A percentile compares a stretch with the other conserved stretches of the same genome.
Evolutionary conservation across 257 asterid genomes (phyloP).

Genomic region (Leptodermis oblonga): DNA sequence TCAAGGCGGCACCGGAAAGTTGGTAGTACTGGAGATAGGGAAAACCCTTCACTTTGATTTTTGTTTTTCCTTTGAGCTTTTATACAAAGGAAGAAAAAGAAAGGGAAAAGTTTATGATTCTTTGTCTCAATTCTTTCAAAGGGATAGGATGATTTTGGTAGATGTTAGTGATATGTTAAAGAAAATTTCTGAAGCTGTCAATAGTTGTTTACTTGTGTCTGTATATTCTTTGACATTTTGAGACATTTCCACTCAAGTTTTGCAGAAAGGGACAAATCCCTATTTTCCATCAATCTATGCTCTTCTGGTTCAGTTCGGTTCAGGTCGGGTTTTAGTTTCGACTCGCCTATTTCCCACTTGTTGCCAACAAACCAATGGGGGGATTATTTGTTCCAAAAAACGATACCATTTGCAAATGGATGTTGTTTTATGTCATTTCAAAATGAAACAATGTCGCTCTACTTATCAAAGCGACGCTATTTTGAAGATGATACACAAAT

Average conservation of each 20-base stretch:
- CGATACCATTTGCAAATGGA: too few relatives aligned
- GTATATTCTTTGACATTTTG: constrained; percentile 17
- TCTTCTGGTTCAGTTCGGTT: too few relatives aligned
- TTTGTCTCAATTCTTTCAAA: constrained; percentile 12
- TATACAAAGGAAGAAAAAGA: constrained; percentile 2
- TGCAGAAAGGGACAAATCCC: not conserved
- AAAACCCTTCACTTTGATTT: constrained; percentile 13
- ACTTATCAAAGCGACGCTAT: too few relatives aligned
- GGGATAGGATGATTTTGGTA: constrained; percentile 26
- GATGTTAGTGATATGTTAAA: constrained; percentile 11
- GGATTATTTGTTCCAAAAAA: too few relatives aligned
- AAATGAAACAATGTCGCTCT: too few relatives aligned
- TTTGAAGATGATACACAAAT: too few relatives aligned
- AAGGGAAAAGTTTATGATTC: constrained; percentile 5
- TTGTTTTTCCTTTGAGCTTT: constrained; percentile 2
- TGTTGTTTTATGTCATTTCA: too few relatives aligned
- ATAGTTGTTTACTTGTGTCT: not conserved
- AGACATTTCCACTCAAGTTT: not conserved
- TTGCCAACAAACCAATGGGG: too few relatives aligned
- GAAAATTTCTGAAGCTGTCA: not conserved
- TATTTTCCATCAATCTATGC: not conserved
- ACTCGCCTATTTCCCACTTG: too few relatives aligned
- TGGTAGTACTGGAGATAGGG: constrained; percentile 43
- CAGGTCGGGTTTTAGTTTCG: too few relatives aligned
- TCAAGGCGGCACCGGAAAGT: constrained; percentile 69